phyloP scores from a whole-genome alignment of 257 asterid species.

The Ilex asprella region DNA sequence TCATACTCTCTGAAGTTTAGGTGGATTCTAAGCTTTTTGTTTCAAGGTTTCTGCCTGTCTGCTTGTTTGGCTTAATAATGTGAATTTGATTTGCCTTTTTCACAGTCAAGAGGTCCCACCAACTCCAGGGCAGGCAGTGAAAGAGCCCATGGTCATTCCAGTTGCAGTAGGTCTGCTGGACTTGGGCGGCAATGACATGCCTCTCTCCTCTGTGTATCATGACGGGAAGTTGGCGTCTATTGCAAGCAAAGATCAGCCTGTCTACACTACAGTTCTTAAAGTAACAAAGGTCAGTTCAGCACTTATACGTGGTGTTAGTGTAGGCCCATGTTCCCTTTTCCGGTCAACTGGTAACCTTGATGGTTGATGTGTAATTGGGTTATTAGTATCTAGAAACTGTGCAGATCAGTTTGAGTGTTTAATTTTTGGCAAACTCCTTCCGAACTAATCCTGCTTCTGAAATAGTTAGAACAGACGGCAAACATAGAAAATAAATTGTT shows the following conservation, averaged over 20 bases:
- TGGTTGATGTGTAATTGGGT: no score
- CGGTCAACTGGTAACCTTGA: no score
- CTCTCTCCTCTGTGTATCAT: conserved; percentile 45
- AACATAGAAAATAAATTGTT: no score
- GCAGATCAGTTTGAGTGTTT: no score
- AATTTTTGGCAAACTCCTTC: no score
- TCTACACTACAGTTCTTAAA: conserved; percentile 51
- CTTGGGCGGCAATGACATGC: conserved; percentile 61
- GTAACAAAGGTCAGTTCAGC: conserved; percentile 53
- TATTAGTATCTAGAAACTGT: no score
- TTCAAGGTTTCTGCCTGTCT: background rate
- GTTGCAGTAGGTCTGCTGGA: conserved; percentile 68
- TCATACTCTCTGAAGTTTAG: conserved; percentile 78
- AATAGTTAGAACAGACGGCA: no score
- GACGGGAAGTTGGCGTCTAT: conserved; percentile 48
- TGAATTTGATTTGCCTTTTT: conserved; percentile 12
- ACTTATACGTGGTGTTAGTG: background rate
- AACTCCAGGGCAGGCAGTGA: conserved; percentile 77
- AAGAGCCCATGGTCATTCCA: conserved; percentile 86
- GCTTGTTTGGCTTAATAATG: background rate
- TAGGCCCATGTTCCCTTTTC: background rate
- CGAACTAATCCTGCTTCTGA: no score
- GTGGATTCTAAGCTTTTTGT: conserved; percentile 21
- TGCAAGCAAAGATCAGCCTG: conserved; percentile 29
- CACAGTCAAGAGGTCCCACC: conserved; percentile 94